phyloP scores from a whole-genome alignment of 2,329 filamentous ascomycete genomes.

The Trichoderma breve region DNA sequence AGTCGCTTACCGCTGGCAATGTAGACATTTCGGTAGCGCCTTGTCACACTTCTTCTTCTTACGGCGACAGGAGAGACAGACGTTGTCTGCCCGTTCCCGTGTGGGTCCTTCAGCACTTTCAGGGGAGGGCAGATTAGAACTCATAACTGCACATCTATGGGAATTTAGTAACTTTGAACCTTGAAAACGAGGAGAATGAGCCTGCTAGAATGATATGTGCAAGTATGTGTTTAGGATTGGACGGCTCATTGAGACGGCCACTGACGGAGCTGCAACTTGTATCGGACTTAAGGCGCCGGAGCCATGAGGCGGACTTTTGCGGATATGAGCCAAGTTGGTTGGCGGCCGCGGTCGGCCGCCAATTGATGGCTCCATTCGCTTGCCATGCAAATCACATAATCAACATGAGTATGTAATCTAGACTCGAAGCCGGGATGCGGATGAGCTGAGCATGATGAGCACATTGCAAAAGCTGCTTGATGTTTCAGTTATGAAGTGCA shows the following conservation, averaged over 20 bases:
- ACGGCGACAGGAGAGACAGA: constrained; percentile 13
- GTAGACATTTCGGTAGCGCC: constrained; percentile 5
- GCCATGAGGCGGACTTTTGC: background rate
- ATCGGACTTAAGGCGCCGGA: background rate
- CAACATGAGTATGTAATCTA: background rate
- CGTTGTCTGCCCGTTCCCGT: constrained; percentile 4
- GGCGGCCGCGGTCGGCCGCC: constrained; percentile 6
- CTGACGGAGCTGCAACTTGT: background rate
- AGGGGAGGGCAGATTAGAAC: background rate
- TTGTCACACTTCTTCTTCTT: constrained; percentile 19
- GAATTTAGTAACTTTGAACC: background rate
- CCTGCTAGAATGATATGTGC: background rate
- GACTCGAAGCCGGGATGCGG: background rate
- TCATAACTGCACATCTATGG: background rate
- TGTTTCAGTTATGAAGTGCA: too few relatives aligned
- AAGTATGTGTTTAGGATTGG: background rate
- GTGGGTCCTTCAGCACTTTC: background rate
- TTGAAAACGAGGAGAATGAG: background rate
- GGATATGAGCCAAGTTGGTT: background rate
- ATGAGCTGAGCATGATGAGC: background rate
- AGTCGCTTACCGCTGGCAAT: constrained; percentile 7
- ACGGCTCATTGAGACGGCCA: background rate
- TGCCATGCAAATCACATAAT: background rate
- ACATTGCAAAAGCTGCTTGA: background rate
- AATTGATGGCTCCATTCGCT: background rate